Evolutionary conservation across 768 basidiomycete species (phyloP), one percentile per base, ranked within the genome.

Genomic region (Leccinum truebloodii): DNA sequence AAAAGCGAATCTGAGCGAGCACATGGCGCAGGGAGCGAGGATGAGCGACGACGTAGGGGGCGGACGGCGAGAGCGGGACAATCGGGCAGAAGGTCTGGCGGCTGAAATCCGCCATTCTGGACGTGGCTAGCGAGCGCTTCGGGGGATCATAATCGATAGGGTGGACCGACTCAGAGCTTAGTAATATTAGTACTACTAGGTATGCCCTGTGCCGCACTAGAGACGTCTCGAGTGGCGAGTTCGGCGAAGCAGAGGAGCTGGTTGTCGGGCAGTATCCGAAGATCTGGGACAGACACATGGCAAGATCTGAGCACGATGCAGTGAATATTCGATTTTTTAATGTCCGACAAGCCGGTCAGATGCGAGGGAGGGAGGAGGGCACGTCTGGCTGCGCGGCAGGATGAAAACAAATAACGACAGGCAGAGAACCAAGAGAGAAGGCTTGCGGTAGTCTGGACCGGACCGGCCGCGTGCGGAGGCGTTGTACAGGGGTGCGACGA

Each of bases 1-100:
- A 52, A 65, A 62, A 70, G 67, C 64, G 69, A 73, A 73, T 71
- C 70, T 71, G 59, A 54, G 55, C 8, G 60, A 39, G 53, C 72
- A 72, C 70, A 71, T 73, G 69, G 71, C 63, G 58, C 63, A 68
- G 61, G 59, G 48, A 62, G 44, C 65, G 58, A 63, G 59, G 67
- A 57, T 37, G 58, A 59, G 56, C 50, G 59, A 59, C 59, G 28
- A 55, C 54, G 63, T 16, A 53, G 26, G 30, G 10, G 34, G 20
- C 52, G 53, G 57, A 55, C 44, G 58, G 52, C 49, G 55, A 51
- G 65, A 28, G 59, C 60, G 61, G 62, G 59, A 26, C 7, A 30
- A 59, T 59, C 63, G 59, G 60, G 59, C 56, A 49, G 56, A 68
- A 62, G 20, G 52, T 46, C 60, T 59, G 63, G 58, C 63, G 61